phyloP scores from a whole-genome alignment of 2,329 filamentous ascomycete genomes.

The Microdochium paspali region DNA sequence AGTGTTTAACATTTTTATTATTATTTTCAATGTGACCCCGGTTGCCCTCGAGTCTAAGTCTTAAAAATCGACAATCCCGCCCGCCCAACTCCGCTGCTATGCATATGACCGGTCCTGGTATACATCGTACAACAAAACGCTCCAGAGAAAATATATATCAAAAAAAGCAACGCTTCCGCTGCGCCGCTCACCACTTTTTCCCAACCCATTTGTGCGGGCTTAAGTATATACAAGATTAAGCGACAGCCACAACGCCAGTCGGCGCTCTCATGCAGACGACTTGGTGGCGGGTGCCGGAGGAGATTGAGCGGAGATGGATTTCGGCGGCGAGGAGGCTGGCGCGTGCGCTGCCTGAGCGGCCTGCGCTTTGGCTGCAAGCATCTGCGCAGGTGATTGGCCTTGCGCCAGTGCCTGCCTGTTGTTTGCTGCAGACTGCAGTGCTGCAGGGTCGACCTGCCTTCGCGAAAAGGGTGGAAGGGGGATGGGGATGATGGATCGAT shows the following conservation, averaged over 20 bases:
- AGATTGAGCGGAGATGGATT: background rate
- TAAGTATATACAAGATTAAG: background rate
- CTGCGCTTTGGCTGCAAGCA: background rate
- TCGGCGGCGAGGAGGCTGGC: background rate
- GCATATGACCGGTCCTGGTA: background rate
- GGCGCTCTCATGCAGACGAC: background rate
- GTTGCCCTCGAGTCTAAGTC: background rate
- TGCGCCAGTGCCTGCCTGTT: background rate
- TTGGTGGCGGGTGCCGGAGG: background rate
- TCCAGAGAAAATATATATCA: background rate
- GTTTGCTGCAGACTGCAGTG: background rate
- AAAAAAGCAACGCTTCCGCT: background rate
- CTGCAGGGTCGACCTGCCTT: background rate
- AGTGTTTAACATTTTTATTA: constrained; percentile 1
- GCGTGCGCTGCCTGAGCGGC: background rate
- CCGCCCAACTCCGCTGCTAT: background rate
- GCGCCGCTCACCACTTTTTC: background rate
- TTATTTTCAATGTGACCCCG: background rate
- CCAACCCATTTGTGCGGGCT: background rate
- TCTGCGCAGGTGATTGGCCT: background rate
- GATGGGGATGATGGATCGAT: constrained; percentile 48
- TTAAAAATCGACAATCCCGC: background rate
- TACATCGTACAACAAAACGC: constrained; percentile 1
- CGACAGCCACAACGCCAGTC: background rate
- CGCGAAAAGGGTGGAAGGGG: constrained; percentile 13